Evolutionary conservation across 768 basidiomycete genomes (phyloP), one percentile per base, ranked within the genome.

Genomic region (Tricholoma saponaceum): DNA sequence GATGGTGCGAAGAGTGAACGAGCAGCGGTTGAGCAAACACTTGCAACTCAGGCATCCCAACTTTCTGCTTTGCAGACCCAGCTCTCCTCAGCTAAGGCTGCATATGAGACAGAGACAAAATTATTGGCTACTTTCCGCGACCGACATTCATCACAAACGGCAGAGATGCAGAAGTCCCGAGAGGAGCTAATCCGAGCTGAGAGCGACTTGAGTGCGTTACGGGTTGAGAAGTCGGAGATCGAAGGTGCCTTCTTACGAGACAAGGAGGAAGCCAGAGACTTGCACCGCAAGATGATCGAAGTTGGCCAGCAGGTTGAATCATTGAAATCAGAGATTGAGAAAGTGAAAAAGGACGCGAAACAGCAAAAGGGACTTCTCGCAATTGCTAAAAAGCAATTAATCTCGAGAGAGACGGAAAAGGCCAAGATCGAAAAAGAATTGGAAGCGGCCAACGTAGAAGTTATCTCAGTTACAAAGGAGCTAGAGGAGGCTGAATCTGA

Each of bases 321-420:
- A 10, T 69, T 87, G 52, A 95, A 90, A 70, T 76, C 73, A 10
- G 86, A 91, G 59, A 75, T 94, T 20, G 97, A 98, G 71, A 95
- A 90, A 74, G 70, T 82, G 39, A 95, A 86, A 77, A 98, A 92
- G 73, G 95, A 98, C 52, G 93, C 91, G 1, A 89, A 96, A 70
- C 93, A 97, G 67, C 95, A 98, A 76, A 98, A 93, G 70, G 97
- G 97, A 9, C 79, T 96, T 61, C 79, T 96, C 22, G 95, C 95
- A 4, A 96, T 98, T 68, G 91, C 92, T 5, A 89, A 88, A 76
- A 98, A 99, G 71, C 97, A 98, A 74, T 76, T 98, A 25, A 82
- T 82, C 23, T 84, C 89, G 4, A 89, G 92, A 60, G 96, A 98
- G 69, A 76, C 80, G 0, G 90, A 92, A 64, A 83, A 81, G 56